phyloP scores from a whole-genome alignment of 2,329 filamentous ascomycete species.

The Rugonectria rugulosa region DNA sequence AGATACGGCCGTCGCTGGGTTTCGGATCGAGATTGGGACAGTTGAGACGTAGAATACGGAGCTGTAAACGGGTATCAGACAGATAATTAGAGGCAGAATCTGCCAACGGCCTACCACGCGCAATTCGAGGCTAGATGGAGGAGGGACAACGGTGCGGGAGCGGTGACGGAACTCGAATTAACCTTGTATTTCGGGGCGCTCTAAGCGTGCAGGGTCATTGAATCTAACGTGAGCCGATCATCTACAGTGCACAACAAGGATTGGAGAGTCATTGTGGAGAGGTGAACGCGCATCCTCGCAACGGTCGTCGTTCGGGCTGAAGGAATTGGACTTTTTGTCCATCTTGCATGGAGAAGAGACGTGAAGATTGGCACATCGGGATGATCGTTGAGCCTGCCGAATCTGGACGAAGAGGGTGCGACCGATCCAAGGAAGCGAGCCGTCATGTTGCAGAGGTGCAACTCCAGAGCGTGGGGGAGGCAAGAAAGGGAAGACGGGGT shows the following conservation, averaged over 20 bases:
- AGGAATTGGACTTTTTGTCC: not conserved
- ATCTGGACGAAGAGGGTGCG: too few species aligned
- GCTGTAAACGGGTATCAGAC: too few species aligned
- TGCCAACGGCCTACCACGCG: too few species aligned
- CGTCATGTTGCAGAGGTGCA: too few species aligned
- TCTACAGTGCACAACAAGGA: not conserved
- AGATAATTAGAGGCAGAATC: too few species aligned
- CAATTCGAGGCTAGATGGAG: too few species aligned
- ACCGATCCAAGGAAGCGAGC: too few species aligned
- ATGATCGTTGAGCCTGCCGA: too few species aligned
- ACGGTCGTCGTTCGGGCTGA: not conserved
- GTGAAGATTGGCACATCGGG: too few species aligned
- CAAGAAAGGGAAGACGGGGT: not conserved
- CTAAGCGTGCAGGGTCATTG: constrained; percentile 8
- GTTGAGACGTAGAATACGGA: too few species aligned
- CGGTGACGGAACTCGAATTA: constrained; percentile 11
- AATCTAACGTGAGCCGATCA: constrained; percentile 10
- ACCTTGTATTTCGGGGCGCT: constrained; percentile 19
- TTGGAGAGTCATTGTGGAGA: constrained; percentile 6
- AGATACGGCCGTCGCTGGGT: not conserved
- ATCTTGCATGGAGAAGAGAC: too few species aligned
- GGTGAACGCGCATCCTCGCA: not conserved
- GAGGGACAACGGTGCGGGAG: too few species aligned
- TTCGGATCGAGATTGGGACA: not conserved
- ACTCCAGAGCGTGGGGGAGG: not conserved